phyloP scores from a whole-genome alignment of 495 filamentous ascomycete genomes.

The Tuber umbilicatum region DNA sequence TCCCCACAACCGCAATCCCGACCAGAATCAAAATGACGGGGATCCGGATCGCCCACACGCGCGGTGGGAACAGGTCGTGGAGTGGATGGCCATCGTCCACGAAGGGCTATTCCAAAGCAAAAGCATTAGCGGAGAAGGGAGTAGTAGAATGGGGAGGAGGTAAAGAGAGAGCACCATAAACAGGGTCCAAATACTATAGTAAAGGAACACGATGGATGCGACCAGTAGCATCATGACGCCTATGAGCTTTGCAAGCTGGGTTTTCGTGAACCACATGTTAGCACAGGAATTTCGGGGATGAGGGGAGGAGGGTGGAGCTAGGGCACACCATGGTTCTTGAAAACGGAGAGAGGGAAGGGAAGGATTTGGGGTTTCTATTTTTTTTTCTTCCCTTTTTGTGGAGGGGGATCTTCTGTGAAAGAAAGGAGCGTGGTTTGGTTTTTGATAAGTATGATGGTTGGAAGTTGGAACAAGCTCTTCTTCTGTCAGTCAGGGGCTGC shows the following conservation, averaged over 20 bases:
- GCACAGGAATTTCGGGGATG: background rate
- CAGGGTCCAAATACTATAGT: conserved; percentile 97
- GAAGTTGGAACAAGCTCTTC: background rate
- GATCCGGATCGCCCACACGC: conserved; percentile 97
- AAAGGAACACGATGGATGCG: conserved; percentile 91
- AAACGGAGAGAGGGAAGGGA: background rate
- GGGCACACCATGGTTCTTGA: background rate
- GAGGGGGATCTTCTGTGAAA: background rate
- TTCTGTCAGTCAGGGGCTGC: background rate
- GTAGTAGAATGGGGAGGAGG: background rate
- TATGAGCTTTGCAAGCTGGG: conserved; percentile 86
- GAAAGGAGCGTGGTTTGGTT: background rate
- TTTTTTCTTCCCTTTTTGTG: background rate
- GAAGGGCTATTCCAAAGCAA: conserved; percentile 62
- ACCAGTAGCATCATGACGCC: conserved; percentile 96
- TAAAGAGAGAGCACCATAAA: conserved; percentile 63
- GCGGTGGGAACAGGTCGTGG: conserved; percentile 90
- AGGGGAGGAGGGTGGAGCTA: background rate
- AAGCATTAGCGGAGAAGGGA: conserved; percentile 12
- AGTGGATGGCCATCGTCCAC: conserved; percentile 90
- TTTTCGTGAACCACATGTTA: background rate
- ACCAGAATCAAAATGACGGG: conserved; percentile 92
- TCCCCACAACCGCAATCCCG: conserved; percentile 87
- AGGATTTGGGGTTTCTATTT: background rate
- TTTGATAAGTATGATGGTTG: background rate